phyloP scores from a whole-genome alignment of 108 stramenopile species.

The Mayamaea pseudoterrestris region DNA sequence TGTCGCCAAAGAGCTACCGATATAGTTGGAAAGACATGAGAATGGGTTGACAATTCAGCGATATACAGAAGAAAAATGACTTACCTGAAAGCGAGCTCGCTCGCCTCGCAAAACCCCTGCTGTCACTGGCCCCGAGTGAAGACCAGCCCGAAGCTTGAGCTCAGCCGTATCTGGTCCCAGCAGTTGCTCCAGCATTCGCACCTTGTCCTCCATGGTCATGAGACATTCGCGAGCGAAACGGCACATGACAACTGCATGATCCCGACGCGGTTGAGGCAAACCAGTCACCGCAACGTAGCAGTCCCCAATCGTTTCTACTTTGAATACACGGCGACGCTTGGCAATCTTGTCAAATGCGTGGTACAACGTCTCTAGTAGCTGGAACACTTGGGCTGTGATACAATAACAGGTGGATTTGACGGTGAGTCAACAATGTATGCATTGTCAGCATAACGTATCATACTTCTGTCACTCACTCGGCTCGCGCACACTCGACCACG shows the following conservation, averaged over 20 bases:
- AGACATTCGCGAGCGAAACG: conserved; percentile 10
- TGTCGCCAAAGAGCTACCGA: conserved; percentile 19
- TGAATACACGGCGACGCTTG: conserved; percentile 3
- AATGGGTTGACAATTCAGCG: too few relatives aligned
- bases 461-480: too few relatives aligned
- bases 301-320: conserved; percentile 7
- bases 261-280: conserved; percentile 20
- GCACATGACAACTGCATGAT: conserved; percentile 23
- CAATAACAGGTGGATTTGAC: too few relatives aligned
- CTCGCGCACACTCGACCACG: conserved; percentile 10
- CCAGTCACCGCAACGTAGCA: conserved; percentile 8
- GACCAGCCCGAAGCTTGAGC: conserved; percentile 32
- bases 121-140: conserved; percentile 35
- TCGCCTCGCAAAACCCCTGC: conserved; percentile 28
- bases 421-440: too few relatives aligned
- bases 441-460: too few relatives aligned
- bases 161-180: conserved; percentile 13
- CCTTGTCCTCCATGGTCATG: neutral
- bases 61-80: too few relatives aligned
- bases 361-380: conserved; percentile 30
- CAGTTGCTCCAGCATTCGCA: neutral
- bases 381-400: conserved; percentile 34
- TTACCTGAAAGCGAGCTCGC: conserved; percentile 6
- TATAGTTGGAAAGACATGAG: too few relatives aligned
- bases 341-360: conserved; percentile 36